These are phyloP conservation scores for Aspergillus fischeri DNA, from an alignment of 2,329 filamentous ascomycete species.

Conservation along the genomic window DNA sequence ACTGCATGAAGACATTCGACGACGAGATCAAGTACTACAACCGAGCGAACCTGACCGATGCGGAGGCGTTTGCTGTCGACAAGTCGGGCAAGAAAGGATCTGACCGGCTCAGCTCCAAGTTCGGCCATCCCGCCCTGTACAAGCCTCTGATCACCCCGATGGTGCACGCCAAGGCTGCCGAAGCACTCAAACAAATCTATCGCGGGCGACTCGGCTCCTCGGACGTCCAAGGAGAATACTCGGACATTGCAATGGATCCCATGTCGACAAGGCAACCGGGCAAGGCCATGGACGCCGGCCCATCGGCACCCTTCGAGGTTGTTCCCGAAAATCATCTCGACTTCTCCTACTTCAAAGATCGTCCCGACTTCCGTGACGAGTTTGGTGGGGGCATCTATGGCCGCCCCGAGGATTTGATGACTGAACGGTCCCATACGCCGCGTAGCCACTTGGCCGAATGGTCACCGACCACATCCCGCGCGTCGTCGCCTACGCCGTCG, in stretches of 20 bases:
- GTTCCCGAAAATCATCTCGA: conserved; percentile 83
- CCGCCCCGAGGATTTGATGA: conserved; percentile 42
- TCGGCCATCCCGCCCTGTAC: conserved; percentile 88
- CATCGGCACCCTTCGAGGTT: conserved; percentile 75
- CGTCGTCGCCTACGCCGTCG: conserved; percentile 39
- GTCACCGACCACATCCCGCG: conserved; percentile 38
- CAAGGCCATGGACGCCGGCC: conserved; percentile 38
- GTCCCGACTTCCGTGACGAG: conserved; percentile 80
- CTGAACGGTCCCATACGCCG: conserved; percentile 43
- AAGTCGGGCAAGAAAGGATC: conserved; percentile 42
- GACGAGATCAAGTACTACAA: conserved; percentile 76
- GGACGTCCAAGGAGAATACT: conserved; percentile 48
- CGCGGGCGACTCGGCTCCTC: conserved; percentile 67
- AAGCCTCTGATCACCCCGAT: conserved; percentile 88
- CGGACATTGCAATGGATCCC: conserved; percentile 74
- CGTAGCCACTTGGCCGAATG: conserved; percentile 34
- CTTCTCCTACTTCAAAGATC: conserved; percentile 87
- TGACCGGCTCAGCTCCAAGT: conserved; percentile 68
- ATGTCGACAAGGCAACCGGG: conserved; percentile 64
- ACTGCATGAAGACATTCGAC: conserved; percentile 74
- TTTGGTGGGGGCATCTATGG: conserved; percentile 67
- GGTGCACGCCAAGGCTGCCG: conserved; percentile 87
- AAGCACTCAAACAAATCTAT: conserved; percentile 80
- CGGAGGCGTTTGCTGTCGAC: conserved; percentile 38
- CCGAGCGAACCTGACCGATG: conserved; percentile 56